A percentile compares a stretch with the other conserved stretches of the same genome.
These are phyloP conservation scores for Daldinia sp. DNA, from an alignment of 2,329 filamentous ascomycete species.

Conservation along the genomic window DNA sequence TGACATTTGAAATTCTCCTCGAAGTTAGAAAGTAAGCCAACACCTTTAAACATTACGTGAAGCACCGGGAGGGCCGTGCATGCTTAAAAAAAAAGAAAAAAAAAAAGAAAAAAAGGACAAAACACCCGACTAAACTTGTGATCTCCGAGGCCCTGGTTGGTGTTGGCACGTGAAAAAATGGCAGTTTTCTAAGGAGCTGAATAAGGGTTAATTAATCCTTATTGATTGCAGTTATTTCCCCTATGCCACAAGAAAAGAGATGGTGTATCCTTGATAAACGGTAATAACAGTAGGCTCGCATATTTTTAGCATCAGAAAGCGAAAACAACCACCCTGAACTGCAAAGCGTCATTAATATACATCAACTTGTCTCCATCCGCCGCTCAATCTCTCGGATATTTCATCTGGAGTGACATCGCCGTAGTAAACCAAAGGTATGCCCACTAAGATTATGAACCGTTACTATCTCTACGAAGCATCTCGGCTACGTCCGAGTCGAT, in stretches of 20 bases:
- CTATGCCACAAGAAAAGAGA: background rate
- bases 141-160: background rate
- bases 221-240: background rate
- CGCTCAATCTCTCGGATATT: background rate
- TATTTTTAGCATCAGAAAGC: background rate
- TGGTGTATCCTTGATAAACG: background rate
- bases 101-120: background rate
- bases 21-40: background rate
- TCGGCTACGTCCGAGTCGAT: slow-evolving; percentile 66
- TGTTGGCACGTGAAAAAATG: background rate
- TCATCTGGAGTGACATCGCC: background rate
- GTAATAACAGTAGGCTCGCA: background rate
- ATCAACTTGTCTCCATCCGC: background rate
- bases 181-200: background rate
- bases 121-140: background rate
- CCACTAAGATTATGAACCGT: slow-evolving; percentile 20
- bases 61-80: background rate
- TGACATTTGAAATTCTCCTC: too few relatives aligned
- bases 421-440: background rate
- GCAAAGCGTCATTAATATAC: background rate
- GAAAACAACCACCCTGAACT: background rate
- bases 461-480: slow-evolving; percentile 58
- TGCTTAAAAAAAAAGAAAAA: background rate
- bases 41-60: background rate
- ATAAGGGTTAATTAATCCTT: background rate